phyloP scores from a whole-genome alignment of 441 rosid genomes.

The Syzygium malaccense region DNA sequence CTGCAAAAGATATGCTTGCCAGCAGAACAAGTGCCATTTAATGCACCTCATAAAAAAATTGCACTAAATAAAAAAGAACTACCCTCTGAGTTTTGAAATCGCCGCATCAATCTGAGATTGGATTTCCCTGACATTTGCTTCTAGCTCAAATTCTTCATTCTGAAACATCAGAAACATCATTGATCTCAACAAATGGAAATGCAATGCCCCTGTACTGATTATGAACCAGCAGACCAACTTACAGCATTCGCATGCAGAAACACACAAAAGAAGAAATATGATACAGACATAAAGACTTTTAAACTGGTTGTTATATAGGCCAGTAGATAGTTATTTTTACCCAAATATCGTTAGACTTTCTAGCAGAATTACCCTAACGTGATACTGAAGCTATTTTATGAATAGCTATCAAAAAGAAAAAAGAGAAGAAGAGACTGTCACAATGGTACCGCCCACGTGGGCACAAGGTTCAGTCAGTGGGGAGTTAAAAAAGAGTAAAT shows the following conservation, averaged over 20 bases:
- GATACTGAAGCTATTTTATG: not conserved
- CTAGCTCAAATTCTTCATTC: constrained; percentile 86
- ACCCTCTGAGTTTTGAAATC: constrained; percentile 53
- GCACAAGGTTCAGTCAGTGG: not conserved
- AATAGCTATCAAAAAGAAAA: not conserved
- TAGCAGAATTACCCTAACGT: not conserved
- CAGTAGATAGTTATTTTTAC: not conserved
- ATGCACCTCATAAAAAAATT: not conserved
- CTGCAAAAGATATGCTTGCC: not conserved
- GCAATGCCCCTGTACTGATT: not conserved
- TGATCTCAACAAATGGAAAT: not conserved
- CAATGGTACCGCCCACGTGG: not conserved
- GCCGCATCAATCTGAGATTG: constrained; percentile 46
- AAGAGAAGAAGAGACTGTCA: not conserved
- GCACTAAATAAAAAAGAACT: not conserved
- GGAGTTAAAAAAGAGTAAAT: not conserved
- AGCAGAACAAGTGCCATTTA: not conserved
- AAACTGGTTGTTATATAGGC: not conserved
- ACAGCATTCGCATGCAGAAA: not conserved
- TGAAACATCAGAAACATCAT: constrained; percentile 8
- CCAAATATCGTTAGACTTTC: not conserved
- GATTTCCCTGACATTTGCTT: constrained; percentile 57
- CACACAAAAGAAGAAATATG: not conserved
- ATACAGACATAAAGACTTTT: not conserved
- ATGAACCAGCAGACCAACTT: not conserved